phyloP scores from a whole-genome alignment of 2,329 filamentous ascomycete genomes.

The Xylaria sp. region DNA sequence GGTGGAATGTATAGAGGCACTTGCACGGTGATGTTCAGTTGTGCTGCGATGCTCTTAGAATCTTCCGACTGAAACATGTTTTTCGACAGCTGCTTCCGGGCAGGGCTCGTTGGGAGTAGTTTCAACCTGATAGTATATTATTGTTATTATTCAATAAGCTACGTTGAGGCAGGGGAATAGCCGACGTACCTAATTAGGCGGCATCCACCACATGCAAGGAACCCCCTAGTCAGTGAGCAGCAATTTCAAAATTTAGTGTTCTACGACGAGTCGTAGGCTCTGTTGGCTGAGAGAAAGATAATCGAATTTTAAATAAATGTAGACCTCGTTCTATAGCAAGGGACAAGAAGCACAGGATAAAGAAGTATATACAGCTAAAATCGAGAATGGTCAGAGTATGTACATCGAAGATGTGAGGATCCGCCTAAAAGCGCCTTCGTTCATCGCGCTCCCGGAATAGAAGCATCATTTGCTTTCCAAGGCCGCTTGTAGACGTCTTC shows the following conservation, averaged over 20 bases:
- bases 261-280: not conserved
- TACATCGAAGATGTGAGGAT: slow-evolving; percentile 33
- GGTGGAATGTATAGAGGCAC: not conserved
- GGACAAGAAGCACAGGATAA: not conserved
- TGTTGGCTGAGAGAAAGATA: not conserved
- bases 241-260: too few species aligned
- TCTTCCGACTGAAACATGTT: not conserved
- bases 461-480: slow-evolving; percentile 2
- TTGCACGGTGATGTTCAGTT: not conserved
- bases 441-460: slow-evolving; percentile 1
- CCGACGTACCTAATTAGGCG: not conserved
- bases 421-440: not conserved
- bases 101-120: not conserved
- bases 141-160: not conserved
- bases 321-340: not conserved
- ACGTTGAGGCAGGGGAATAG: not conserved
- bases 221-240: too few species aligned
- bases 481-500: slow-evolving; percentile 12
- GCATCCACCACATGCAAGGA: not conserved
- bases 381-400: slow-evolving; percentile 35
- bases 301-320: not conserved
- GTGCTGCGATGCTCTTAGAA: not conserved
- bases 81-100: not conserved
- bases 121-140: not conserved
- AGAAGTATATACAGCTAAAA: slow-evolving; percentile 38